Evolutionary conservation across 2,329 filamentous ascomycete genomes (phyloP).

Genomic region (Diatrype stigma): DNA sequence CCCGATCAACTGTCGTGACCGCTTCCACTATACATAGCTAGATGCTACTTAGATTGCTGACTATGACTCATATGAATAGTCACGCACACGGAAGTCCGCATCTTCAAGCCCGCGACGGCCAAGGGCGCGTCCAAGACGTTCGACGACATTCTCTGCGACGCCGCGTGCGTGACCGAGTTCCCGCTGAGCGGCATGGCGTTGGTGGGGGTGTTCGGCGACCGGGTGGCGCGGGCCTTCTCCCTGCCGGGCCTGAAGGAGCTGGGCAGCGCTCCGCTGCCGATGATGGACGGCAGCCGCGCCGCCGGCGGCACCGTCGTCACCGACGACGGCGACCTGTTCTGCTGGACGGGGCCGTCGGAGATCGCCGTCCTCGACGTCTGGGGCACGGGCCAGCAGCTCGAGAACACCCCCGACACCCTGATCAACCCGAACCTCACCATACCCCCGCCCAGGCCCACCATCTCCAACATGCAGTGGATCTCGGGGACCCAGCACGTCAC

Average conservation of each 20-base stretch:
- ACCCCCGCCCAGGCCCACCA: slow-evolving; percentile 83
- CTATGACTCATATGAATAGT: slow-evolving; percentile 32
- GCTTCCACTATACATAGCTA: neutral
- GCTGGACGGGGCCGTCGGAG: slow-evolving; percentile 86
- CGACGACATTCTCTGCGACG: slow-evolving; percentile 76
- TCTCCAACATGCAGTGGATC: slow-evolving; percentile 95
- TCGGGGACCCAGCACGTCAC: slow-evolving; percentile 90
- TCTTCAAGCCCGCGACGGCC: slow-evolving; percentile 78
- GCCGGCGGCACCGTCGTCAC: slow-evolving; percentile 67
- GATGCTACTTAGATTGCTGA: too few species aligned
- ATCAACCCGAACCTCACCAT: slow-evolving; percentile 71
- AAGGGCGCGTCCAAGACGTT: slow-evolving; percentile 94
- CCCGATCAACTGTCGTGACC: neutral
- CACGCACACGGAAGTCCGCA: slow-evolving; percentile 69
- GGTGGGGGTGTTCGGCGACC: slow-evolving; percentile 80
- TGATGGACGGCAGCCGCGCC: slow-evolving; percentile 73
- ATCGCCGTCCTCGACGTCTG: slow-evolving; percentile 79
- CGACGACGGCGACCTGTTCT: slow-evolving; percentile 74
- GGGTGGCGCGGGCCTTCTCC: slow-evolving; percentile 72
- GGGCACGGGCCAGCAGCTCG: slow-evolving; percentile 65
- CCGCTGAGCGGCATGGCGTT: slow-evolving; percentile 74
- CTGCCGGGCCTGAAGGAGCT: slow-evolving; percentile 89
- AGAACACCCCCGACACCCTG: slow-evolving; percentile 65
- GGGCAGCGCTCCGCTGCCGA: slow-evolving; percentile 59
- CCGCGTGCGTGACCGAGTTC: slow-evolving; percentile 71